Conservation (phyloP, 768 basidiomycete genomes). For the Mycena rosella region DNA sequence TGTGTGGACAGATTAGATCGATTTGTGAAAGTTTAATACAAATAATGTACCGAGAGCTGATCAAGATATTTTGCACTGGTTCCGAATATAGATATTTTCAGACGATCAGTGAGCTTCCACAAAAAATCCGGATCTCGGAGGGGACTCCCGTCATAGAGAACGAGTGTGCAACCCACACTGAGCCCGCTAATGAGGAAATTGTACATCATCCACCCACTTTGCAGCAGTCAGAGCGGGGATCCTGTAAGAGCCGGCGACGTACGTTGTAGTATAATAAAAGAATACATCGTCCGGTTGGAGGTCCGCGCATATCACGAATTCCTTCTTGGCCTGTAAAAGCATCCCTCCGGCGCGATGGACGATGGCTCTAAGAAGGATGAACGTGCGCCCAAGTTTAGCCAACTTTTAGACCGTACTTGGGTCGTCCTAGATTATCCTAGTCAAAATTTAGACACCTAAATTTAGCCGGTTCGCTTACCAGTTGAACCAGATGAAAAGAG, state of each 20-base stretch:
- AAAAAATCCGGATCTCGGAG: conserved; percentile 73
- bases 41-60: conserved; percentile 70
- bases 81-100: conserved; percentile 83
- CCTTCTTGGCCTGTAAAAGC: conserved; percentile 80
- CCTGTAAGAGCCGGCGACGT: conserved; percentile 42
- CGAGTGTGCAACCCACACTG: conserved; percentile 74
- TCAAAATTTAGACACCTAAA: background rate
- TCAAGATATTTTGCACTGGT: conserved; percentile 90
- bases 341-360: conserved; percentile 86
- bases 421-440: conserved; percentile 61
- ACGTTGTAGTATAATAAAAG: conserved; percentile 89
- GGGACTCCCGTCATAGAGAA: conserved; percentile 87
- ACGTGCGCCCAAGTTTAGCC: conserved; percentile 20
- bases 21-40: conserved; percentile 26
- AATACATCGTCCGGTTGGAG: conserved; percentile 77
- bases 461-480: conserved; percentile 52
- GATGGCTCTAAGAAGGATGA: conserved; percentile 66
- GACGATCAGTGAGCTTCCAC: conserved; percentile 76
- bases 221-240: conserved; percentile 29
- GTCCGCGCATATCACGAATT: conserved; percentile 77
- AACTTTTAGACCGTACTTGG: conserved; percentile 64
- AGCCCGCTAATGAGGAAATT: conserved; percentile 82
- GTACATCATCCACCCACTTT: conserved; percentile 94
- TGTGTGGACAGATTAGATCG: conserved; percentile 42
- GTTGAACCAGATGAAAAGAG: conserved; percentile 90